Evolutionary conservation across 352 stramenopile genomes (phyloP), one percentile per base, ranked within the genome.

Genomic region (Phytopythium boreale): DNA sequence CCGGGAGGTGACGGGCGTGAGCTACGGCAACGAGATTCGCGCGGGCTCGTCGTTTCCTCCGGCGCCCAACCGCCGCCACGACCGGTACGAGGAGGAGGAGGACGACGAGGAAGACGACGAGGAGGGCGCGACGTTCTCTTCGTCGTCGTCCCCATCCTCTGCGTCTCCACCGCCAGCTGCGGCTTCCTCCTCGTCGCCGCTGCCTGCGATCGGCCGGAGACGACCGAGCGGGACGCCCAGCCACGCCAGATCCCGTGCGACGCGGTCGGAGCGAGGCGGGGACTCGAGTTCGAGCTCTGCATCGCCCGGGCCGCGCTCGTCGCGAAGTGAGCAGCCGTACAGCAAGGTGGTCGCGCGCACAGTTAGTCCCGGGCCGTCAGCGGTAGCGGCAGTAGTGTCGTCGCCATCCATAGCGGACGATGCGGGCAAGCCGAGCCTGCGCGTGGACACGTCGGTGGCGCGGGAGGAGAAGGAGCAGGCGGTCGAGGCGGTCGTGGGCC

Each of bases 11-110:
- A 78, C 80, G 39, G 67, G 78, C 61, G 66, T 64, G n/a, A 75
- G 70, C 59, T 74, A 67, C 43, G 49, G 70, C 50, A 71, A 66
- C 5, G 80, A 91, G 27, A 68, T 86, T n/a, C 77, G 84, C 20
- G 70, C 68, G 63, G 84, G 84, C 6, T 75, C 74, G n/a, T 57
- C 61, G 14, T 91, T 93, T 57, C 84, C 84, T 17, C 64, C 82
- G 9, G 70, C 69, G 68, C 67, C 77, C 19, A 59, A 63, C 50
- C 22, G 59, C 57, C 55, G 55, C 12, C 12, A 24, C n/a, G 55
- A 60, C 34, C 55, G 55, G 55, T 50, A 50, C n/a, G 17, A 3
- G 12, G 55, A 49, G 1, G 53, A 47, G 11, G 53, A 59, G 3
- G 34, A 41, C 36, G 43, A 49, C 3, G 49, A 47, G 27, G 41